Evolutionary conservation across 345 rosid genomes (phyloP), one percentile per base, ranked within the genome.

Genomic region (Hirschfeldia incana): DNA sequence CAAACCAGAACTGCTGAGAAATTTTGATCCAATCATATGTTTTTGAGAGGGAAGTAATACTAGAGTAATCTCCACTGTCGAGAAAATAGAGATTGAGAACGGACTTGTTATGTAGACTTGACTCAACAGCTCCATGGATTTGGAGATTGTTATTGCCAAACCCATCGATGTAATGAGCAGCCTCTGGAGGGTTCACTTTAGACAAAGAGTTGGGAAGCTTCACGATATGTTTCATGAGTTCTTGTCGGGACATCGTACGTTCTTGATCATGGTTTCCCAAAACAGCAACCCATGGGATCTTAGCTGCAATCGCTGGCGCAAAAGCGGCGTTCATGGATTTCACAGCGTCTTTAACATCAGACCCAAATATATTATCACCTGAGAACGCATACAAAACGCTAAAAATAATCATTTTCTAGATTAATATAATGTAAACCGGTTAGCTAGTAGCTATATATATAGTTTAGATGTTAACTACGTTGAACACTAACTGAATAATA

Each of bases 1-100:
- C 84, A 68, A 88, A 91, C 98, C 99, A 95, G 28, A 88, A 15
- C 65, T 95, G 95, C 84, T 93, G 98, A 53, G 96, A 90, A 68
- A 91, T 88, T 85, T 93, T 93, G 81, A 92, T 42, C 49, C 49
- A 42, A 42, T 42, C 49, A 42, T 42, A 42, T 9, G 13, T 12
- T 39, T 39, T 39, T 39, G 21, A 21, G 21, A 39, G 2, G 13
- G 49, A 42, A 11, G 12, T 13, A 10, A 42, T 13, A 42, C 49
- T 42, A 42, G 49, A 42, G 49, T 42, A 10, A 42, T 42, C 49
- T 42, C 49, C 49, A 42, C 49, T 42, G 10, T 42, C 49, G 10
- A 42, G 49, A 42, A 42, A 42, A 42, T 42, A 42, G 49, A 42
- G 49, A 42, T 42, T 42, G 49, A 42, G 49, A 42, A 42, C 13